Base-by-base conservation (phyloP, 2,329 filamentous ascomycete species). In the Didymella pinodella region DNA sequence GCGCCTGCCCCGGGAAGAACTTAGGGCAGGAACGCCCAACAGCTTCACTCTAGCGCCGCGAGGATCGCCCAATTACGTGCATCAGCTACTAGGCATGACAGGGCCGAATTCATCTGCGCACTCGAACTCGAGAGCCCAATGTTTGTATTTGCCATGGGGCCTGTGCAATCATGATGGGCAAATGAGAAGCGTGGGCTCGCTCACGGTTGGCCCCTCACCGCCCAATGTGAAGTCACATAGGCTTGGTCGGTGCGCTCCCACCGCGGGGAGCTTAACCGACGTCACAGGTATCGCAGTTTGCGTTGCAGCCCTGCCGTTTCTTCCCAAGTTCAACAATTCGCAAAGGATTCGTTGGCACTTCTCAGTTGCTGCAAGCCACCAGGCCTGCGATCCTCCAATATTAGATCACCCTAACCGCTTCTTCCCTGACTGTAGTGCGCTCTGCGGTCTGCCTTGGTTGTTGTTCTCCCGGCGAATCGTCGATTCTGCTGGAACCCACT, bases 401-500 rank as follows among this genome's bases (percentile, higher is more conserved):
- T 53, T 62, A 60, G 50, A 46, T 51, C 31, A 36, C 44, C 52
- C 64, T 52, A 62, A 56, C 45, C 54, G 48, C 57, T 54, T 62
- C 50, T 45, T 47, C 52, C 48, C 40, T 48, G 45, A 50, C 58
- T 62, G 55, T 54, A 51, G 56, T 50, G 55, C 52, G 38, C 60
- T 57, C 43, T 54, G 48, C 61, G 41, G 22, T 58, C 48, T 50
- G 52, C 49, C 60, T 49, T 59, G 56, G 32, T 54, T 50, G 56
- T 58, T 45, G 20, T 29, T 43, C 36, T 32, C 45, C 40, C 46
- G 59, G 47, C 61, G 55, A 62, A 63, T 69, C 65, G 62, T 65
- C 57, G 66, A 71, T 70, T 61, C 53, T 68, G 62, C 68, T 59
- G 68, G 69, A 71, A 70, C 57, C 68, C 67, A 66, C 67, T 64